Conservation (phyloP, 768 basidiomycete species). For the Baorangia bicolor region DNA sequence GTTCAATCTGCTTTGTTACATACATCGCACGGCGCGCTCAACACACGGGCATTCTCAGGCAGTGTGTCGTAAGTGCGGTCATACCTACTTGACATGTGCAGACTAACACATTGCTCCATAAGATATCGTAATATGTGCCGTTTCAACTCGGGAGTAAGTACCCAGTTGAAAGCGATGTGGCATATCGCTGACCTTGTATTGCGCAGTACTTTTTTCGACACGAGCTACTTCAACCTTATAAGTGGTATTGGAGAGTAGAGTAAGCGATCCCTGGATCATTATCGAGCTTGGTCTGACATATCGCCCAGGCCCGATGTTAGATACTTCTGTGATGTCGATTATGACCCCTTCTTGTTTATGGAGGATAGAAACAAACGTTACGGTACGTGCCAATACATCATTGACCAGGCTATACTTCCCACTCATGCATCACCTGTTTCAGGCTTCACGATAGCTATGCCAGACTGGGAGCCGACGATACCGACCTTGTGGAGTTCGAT, state of each 20-base stretch:
- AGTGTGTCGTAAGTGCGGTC: constrained; percentile 41
- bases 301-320: constrained; percentile 45
- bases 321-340: constrained; percentile 53
- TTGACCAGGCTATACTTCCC: not conserved
- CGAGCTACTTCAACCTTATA: constrained; percentile 49
- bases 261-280: constrained; percentile 23
- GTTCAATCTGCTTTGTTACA: constrained; percentile 13
- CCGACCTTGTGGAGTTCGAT: constrained; percentile 60
- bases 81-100: not conserved
- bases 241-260: constrained; percentile 67
- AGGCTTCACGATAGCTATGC: constrained; percentile 65
- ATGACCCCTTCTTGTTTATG: constrained; percentile 57
- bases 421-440: not conserved
- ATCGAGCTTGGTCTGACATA: not conserved
- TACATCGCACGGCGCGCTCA: not conserved
- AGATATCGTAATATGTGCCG: constrained; percentile 81
- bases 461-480: constrained; percentile 64
- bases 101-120: not conserved
- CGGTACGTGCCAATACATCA: constrained; percentile 29
- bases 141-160: constrained; percentile 64
- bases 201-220: constrained; percentile 55
- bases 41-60: constrained; percentile 26
- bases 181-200: constrained; percentile 7
- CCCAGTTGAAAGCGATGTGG: not conserved
- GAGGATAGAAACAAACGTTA: constrained; percentile 52